These are phyloP conservation scores for Xylariaceae sp. DNA, from an alignment of 2,329 filamentous ascomycete species.

Conservation along the genomic window DNA sequence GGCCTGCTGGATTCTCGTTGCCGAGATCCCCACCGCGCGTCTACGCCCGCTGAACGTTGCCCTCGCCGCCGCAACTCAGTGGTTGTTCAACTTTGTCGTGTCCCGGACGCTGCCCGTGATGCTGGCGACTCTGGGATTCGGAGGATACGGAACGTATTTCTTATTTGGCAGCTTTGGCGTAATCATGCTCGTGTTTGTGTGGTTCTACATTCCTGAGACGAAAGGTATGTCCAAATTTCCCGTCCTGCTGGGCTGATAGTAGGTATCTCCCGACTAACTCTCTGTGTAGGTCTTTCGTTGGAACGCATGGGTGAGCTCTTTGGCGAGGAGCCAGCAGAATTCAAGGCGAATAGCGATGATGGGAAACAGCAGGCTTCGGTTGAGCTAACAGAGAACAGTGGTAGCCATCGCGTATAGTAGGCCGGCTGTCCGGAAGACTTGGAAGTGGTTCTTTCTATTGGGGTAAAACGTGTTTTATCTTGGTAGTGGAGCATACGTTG, in stretches of 20 bases:
- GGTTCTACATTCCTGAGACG: conserved; percentile 47
- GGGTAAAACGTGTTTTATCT: background rate
- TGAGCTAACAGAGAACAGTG: conserved; percentile 16
- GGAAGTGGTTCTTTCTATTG: background rate
- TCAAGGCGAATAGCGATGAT: conserved; percentile 15
- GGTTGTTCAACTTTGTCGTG: conserved; percentile 62
- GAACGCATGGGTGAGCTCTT: conserved; percentile 57
- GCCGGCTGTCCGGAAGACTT: background rate
- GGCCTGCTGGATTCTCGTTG: conserved; percentile 58
- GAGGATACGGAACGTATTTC: conserved; percentile 51
- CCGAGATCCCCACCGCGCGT: conserved; percentile 59
- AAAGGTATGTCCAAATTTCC: conserved; percentile 26
- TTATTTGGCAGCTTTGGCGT: conserved; percentile 60
- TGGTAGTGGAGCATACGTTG: too few relatives aligned
- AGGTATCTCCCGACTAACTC: conserved; percentile 22
- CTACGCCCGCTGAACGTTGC: conserved; percentile 47
- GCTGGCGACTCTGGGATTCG: conserved; percentile 43
- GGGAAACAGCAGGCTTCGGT: conserved; percentile 18
- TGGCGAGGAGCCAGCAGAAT: conserved; percentile 31
- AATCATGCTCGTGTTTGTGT: conserved; percentile 55
- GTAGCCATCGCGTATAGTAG: conserved; percentile 15
- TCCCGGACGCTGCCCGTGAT: conserved; percentile 59
- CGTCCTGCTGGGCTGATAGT: background rate
- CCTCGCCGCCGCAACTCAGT: conserved; percentile 56
- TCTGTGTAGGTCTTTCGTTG: conserved; percentile 47